phyloP scores from a whole-genome alignment of 805 yeast species.

The Debaryomyces maramus region DNA sequence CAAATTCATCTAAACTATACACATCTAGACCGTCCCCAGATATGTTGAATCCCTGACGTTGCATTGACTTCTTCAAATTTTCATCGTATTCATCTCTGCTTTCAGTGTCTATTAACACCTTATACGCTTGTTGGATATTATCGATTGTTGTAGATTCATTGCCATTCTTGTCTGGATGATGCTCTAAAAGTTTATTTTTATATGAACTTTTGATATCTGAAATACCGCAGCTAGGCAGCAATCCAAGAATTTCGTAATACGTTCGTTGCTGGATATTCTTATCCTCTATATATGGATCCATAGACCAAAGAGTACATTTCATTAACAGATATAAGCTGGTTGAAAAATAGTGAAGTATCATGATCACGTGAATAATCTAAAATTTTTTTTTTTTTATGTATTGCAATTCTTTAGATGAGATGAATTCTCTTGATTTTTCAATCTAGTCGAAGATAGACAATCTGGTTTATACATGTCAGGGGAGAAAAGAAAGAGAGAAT shows the following conservation, averaged over 20 bases:
- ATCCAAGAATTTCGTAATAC: slow-evolving; percentile 61
- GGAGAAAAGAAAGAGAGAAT: slow-evolving; percentile 20
- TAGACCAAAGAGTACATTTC: too few species aligned
- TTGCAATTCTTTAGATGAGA: background rate
- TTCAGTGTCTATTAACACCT: slow-evolving; percentile 44
- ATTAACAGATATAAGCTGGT: too few species aligned
- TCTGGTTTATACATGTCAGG: slow-evolving; percentile 12
- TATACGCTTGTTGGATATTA: slow-evolving; percentile 62
- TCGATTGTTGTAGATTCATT: slow-evolving; percentile 20
- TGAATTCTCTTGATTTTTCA: slow-evolving; percentile 38
- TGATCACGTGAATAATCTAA: background rate
- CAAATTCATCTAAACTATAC: slow-evolving; percentile 63
- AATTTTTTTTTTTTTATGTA: background rate
- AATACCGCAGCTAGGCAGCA: slow-evolving; percentile 36
- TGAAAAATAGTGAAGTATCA: too few species aligned
- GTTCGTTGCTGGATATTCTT: slow-evolving; percentile 7
- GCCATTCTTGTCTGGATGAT: slow-evolving; percentile 77
- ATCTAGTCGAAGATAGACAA: slow-evolving; percentile 19
- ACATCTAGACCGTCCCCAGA: slow-evolving; percentile 71
- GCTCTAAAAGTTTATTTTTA: slow-evolving; percentile 51
- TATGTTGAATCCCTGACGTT: slow-evolving; percentile 39
- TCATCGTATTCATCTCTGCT: slow-evolving; percentile 54
- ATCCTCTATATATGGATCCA: slow-evolving; percentile 6
- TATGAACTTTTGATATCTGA: slow-evolving; percentile 63
- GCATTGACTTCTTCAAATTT: slow-evolving; percentile 32